A percentile compares a stretch with the other conserved stretches of the same genome.
These are phyloP conservation scores for Umbilicus rupestris DNA, from an alignment of 164 flowering plant species.

Conservation along the genomic window DNA sequence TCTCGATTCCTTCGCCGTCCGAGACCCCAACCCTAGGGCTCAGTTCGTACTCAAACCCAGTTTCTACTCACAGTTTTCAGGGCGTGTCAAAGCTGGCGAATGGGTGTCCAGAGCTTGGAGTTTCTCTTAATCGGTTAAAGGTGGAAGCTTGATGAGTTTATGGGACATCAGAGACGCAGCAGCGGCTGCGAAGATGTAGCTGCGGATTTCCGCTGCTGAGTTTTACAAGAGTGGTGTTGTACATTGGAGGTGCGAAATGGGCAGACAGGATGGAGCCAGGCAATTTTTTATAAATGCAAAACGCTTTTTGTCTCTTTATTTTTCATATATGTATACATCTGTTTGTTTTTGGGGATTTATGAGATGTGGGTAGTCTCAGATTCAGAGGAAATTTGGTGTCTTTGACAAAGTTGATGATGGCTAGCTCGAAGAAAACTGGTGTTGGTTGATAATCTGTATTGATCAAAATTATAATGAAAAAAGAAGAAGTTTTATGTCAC, in stretches of 20 bases:
- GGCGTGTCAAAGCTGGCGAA: background rate
- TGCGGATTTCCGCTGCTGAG: constrained; percentile 19
- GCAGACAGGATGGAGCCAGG: constrained; percentile 88
- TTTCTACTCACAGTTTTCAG: background rate
- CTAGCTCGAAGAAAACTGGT: background rate
- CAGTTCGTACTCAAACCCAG: background rate
- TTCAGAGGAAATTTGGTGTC: background rate
- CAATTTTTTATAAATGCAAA: constrained; percentile 21
- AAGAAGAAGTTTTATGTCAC: too few species aligned
- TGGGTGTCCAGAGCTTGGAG: background rate
- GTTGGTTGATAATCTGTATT: too few species aligned
- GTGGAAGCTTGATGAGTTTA: background rate
- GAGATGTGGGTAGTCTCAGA: background rate
- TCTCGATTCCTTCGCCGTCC: background rate
- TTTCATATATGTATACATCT: constrained; percentile 4
- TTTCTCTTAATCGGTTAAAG: background rate
- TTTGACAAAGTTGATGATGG: background rate
- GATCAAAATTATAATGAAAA: too few species aligned
- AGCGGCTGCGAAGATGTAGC: background rate
- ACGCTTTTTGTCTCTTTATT: constrained; percentile 10
- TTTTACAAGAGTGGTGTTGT: background rate
- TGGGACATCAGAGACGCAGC: background rate
- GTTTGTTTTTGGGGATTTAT: background rate
- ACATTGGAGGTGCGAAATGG: constrained; percentile 24
- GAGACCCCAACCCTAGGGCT: background rate